Evolutionary conservation across 1,139 yeast genomes (phyloP).

Genomic region (Candida smagusa): DNA sequence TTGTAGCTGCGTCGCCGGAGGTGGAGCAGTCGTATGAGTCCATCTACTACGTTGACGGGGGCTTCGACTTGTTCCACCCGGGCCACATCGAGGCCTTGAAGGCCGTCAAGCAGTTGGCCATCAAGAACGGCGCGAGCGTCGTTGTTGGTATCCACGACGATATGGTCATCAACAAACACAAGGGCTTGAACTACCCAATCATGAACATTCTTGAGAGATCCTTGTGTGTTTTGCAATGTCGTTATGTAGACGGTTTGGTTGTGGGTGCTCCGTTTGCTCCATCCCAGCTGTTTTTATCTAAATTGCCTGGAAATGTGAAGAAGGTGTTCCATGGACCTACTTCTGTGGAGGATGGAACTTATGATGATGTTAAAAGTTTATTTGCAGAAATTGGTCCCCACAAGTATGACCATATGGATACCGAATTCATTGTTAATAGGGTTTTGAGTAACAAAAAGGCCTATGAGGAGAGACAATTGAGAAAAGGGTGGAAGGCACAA

Average conservation of each 20-base stretch:
- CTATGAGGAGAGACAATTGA: slow-evolving; percentile 75
- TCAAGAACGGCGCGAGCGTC: slow-evolving; percentile 40
- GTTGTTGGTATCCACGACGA: slow-evolving; percentile 75
- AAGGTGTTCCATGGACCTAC: slow-evolving; percentile 68
- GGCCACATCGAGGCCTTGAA: slow-evolving; percentile 80
- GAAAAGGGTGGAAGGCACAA: slow-evolving; percentile 71
- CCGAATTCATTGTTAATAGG: slow-evolving; percentile 64
- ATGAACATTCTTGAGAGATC: slow-evolving; percentile 88
- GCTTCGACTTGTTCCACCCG: slow-evolving; percentile 88
- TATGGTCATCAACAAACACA: slow-evolving; percentile 49
- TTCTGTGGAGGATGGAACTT: slow-evolving; percentile 34
- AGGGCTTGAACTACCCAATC: slow-evolving; percentile 73
- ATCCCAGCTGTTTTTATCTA: slow-evolving; percentile 32
- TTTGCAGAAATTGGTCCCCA: slow-evolving; percentile 50
- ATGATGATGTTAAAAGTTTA: slow-evolving; percentile 30
- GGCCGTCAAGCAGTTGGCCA: slow-evolving; percentile 38
- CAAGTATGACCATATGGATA: slow-evolving; percentile 55
- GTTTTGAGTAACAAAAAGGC: slow-evolving; percentile 63
- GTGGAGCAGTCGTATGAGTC: slow-evolving; percentile 21
- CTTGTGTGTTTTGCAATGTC: slow-evolving; percentile 83
- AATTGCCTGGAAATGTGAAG: slow-evolving; percentile 38
- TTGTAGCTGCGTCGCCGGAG: slow-evolving; percentile 34
- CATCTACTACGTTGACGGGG: slow-evolving; percentile 71
- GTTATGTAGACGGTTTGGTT: slow-evolving; percentile 74
- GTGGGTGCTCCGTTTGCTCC: slow-evolving; percentile 66